These are phyloP conservation scores for Sisymbrium irio DNA, from an alignment of 345 rosid species.

Conservation along the genomic window DNA sequence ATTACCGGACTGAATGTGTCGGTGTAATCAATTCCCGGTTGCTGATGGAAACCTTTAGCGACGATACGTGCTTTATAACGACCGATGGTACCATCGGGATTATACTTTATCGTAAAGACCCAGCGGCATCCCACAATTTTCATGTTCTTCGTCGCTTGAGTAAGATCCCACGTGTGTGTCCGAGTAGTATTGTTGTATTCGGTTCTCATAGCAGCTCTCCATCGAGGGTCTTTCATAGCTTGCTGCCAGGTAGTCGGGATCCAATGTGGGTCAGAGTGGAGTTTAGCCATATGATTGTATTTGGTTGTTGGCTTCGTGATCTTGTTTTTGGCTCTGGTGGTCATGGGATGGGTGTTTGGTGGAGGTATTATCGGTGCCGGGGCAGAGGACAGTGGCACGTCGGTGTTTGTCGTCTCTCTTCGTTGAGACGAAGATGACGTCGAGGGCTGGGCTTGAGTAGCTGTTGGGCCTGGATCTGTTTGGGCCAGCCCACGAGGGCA, in stretches of 20 bases:
- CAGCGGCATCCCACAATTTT: background rate
- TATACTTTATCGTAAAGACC: background rate
- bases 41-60: slow-evolving; percentile 10
- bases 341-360: background rate
- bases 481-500: too few relatives aligned
- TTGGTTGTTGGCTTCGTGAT: background rate
- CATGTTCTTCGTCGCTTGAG: background rate
- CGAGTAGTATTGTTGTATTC: background rate
- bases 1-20: background rate
- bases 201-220: background rate
- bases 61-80: background rate
- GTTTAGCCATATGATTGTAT: background rate
- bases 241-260: background rate
- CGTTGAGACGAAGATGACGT: too few relatives aligned
- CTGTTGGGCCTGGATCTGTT: too few relatives aligned
- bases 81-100: background rate
- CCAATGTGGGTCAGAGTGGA: background rate
- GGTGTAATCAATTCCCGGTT: background rate
- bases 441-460: too few relatives aligned
- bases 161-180: background rate
- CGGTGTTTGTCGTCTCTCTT: background rate
- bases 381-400: background rate
- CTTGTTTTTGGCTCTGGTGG: background rate
- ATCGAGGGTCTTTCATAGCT: background rate
- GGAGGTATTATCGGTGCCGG: background rate